A percentile compares a stretch with the other conserved stretches of the same genome.
These are phyloP conservation scores for Ogataea paraovalis DNA, from an alignment of 805 yeast genomes.

Conservation along the genomic window DNA sequence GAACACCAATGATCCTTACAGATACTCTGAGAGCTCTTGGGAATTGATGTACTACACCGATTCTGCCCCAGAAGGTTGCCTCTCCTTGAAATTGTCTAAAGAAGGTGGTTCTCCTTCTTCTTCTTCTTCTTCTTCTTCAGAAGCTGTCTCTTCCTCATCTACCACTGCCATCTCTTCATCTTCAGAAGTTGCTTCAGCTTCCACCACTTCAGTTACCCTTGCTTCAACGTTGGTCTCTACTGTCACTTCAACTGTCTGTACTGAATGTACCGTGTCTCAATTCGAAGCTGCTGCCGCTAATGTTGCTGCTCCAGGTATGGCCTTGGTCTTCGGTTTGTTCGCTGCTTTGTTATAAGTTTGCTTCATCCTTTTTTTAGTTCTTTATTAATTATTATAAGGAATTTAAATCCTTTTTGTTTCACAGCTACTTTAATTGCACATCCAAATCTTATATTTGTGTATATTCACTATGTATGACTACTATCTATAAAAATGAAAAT, in stretches of 20 bases:
- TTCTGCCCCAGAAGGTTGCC: conserved; percentile 16
- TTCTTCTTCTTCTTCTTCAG: conserved; percentile 3
- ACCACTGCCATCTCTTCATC: conserved; percentile 5
- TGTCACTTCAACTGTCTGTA: conserved; percentile 1
- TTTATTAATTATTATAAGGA: too few relatives aligned
- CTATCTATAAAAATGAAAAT: too few relatives aligned
- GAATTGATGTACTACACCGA: conserved; percentile 23
- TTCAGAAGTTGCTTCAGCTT: conserved; percentile 1
- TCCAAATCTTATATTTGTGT: too few relatives aligned
- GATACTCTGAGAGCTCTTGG: conserved; percentile 27
- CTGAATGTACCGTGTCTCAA: conserved; percentile 4
- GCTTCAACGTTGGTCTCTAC: not conserved
- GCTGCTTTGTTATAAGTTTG: conserved; percentile 5
- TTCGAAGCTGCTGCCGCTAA: conserved; percentile 8
- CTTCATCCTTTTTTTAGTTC: not conserved
- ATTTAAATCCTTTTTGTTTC: too few relatives aligned
- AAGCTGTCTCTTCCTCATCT: conserved; percentile 2
- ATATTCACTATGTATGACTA: too few relatives aligned
- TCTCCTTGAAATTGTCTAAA: conserved; percentile 6
- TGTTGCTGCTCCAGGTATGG: conserved; percentile 12
- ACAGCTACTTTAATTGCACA: too few relatives aligned
- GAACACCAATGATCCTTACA: conserved; percentile 41
- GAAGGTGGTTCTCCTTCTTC: conserved; percentile 6
- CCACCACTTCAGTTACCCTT: conserved; percentile 3
- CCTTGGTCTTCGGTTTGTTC: conserved; percentile 12